phyloP scores from a whole-genome alignment of 768 basidiomycete genomes.

The Lenzites betulinus region DNA sequence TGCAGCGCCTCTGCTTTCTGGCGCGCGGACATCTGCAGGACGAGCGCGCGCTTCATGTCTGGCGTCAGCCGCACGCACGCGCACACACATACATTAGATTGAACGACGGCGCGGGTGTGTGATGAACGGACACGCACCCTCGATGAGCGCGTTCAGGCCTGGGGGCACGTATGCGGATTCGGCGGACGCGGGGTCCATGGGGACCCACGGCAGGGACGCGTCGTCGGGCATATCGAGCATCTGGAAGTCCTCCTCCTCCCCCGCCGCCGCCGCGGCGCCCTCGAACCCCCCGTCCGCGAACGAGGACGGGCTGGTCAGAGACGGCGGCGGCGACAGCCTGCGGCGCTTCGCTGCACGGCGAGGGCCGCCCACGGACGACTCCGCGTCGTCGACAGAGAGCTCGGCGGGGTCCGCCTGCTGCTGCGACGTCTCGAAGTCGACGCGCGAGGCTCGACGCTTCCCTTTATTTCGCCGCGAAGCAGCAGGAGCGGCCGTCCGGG shows the following conservation, averaged over 20 bases:
- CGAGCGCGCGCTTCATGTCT: slow-evolving; percentile 40
- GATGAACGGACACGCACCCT: slow-evolving; percentile 30
- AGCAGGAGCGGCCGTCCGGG: background rate
- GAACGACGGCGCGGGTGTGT: background rate
- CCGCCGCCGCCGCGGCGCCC: background rate
- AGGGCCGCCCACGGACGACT: slow-evolving; percentile 4
- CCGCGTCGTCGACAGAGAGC: background rate
- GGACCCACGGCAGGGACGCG: slow-evolving; percentile 37
- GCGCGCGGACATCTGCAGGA: slow-evolving; percentile 35
- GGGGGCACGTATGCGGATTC: slow-evolving; percentile 36
- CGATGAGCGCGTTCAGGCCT: slow-evolving; percentile 36
- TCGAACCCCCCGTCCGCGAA: no score
- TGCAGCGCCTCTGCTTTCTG: slow-evolving; percentile 35
- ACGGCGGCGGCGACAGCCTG: slow-evolving; percentile 1
- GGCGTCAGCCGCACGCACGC: background rate
- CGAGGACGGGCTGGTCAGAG: background rate
- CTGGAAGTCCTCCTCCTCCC: slow-evolving; percentile 29
- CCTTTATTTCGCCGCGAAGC: slow-evolving; percentile 11
- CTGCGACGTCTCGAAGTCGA: slow-evolving; percentile 6
- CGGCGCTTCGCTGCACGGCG: slow-evolving; percentile 8
- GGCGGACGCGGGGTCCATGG: slow-evolving; percentile 19
- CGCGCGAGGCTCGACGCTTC: background rate
- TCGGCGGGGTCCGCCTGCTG: background rate
- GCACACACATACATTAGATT: no score
- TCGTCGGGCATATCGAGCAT: slow-evolving; percentile 39